These are phyloP conservation scores for Rhodotorula paludigena DNA, from an alignment of 768 basidiomycete species.

Conservation along the genomic window DNA sequence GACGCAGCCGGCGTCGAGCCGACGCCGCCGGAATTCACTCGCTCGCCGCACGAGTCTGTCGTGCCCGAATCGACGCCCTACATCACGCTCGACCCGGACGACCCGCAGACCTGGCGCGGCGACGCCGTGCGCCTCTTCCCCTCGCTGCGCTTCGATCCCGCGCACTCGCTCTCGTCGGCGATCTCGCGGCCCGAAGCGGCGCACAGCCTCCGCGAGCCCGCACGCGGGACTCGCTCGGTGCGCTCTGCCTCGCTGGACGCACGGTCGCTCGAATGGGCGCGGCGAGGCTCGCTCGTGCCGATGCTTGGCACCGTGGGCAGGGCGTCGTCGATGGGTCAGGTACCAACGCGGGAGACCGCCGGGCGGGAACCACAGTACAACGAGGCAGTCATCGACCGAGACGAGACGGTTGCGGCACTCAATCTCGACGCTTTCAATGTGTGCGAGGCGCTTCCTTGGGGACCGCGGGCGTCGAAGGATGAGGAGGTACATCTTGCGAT, in stretches of 20 bases:
- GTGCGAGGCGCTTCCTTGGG: neutral
- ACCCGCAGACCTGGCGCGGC: constrained; percentile 15
- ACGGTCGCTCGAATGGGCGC: too few species aligned
- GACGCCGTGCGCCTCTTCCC: constrained; percentile 5
- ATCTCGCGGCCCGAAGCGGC: neutral
- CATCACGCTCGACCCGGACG: neutral
- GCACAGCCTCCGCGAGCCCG: too few species aligned
- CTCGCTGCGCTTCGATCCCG: neutral
- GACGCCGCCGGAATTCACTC: neutral
- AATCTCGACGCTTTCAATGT: neutral
- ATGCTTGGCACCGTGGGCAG: neutral
- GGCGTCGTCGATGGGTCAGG: neutral
- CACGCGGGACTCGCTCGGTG: neutral
- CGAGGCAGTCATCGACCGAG: neutral
- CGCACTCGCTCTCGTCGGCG: neutral
- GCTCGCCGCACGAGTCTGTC: neutral
- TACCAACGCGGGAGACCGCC: neutral
- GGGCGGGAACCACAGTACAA: neutral
- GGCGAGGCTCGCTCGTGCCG: neutral
- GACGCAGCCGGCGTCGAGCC: neutral
- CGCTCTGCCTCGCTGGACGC: too few species aligned
- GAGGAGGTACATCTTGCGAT: neutral
- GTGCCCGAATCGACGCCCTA: neutral
- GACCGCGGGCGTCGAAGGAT: neutral
- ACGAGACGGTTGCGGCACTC: neutral